These are phyloP conservation scores for Exophiala phaeomuriformis DNA, from an alignment of 2,329 filamentous ascomycete genomes.

Conservation along the genomic window DNA sequence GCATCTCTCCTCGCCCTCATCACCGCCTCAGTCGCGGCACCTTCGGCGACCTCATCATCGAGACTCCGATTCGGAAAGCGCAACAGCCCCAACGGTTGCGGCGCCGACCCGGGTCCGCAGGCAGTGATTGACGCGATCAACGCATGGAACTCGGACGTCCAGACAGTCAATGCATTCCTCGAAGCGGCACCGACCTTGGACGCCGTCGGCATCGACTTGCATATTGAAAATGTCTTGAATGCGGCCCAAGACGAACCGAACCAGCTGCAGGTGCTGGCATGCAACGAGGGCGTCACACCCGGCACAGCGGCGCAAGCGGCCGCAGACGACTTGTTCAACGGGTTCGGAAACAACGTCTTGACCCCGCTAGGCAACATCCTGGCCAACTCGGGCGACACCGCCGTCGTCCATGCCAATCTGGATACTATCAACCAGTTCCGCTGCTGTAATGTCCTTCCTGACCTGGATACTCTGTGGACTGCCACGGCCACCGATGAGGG, in stretches of 20 bases:
- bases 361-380: constrained; percentile 9
- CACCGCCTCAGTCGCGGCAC: constrained; percentile 5
- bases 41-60: not conserved
- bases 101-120: constrained; percentile 1
- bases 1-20: constrained; percentile 11
- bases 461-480: constrained; percentile 9
- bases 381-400: constrained; percentile 1
- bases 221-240: not conserved
- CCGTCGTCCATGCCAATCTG: not conserved
- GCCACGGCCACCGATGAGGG: constrained; percentile 10
- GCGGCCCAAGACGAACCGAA: constrained; percentile 11
- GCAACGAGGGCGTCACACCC: constrained; percentile 1
- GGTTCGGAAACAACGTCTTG: constrained; percentile 9
- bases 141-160: constrained; percentile 13
- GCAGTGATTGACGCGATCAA: constrained; percentile 11
- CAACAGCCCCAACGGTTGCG: constrained; percentile 9
- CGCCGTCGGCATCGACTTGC: not conserved
- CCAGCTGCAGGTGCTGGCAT: constrained; percentile 8
- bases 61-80: constrained; percentile 14
- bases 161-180: constrained; percentile 13
- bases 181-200: constrained; percentile 6
- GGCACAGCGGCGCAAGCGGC: constrained; percentile 6
- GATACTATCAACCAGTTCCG: constrained; percentile 13
- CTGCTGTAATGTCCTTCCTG: constrained; percentile 13
- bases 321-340: constrained; percentile 5